Evolutionary conservation across 139 green algal genomes (phyloP), one percentile per base, ranked within the genome.

Genomic region (Tetraselmis chui): DNA sequence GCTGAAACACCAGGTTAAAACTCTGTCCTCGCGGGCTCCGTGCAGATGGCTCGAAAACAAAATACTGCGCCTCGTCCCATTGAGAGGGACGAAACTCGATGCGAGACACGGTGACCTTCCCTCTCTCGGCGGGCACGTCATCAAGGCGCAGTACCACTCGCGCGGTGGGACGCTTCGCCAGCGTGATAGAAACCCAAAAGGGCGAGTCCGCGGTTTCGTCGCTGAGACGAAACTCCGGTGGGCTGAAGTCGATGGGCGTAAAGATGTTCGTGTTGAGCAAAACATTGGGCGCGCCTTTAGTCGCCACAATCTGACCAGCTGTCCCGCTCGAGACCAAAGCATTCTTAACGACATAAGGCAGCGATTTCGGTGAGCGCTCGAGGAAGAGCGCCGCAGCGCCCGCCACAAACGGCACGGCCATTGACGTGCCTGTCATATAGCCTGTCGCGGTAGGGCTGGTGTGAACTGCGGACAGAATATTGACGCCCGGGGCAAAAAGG

Each of bases 341-440:
- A 59, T 80, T 30, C 11, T 26, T 59, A 30, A 86, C 84, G 78
- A 86, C 84, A 5, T 74, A 83, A 2, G 83, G 77, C 1, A 45
- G 81, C 22, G 87, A 84, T 30, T 45, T 29, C 2, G 87, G 87
- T 24, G 86, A 81, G 77, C n/a, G n/a, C 79, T 91, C 85, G 29
- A 94, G 59, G 87, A 94, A 95, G 23, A 89, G 83, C 1, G 92
- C 92, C 1, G 87, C 87, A 2, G 92, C 91, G 1, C 92, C 92
- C 1, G 86, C 86, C 0, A 93, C 92, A 59, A 92, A 88, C 0
- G 92, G 91, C 32, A 87, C 89, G 1, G 90, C 88, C 89, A 92
- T 92, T 75, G 85, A 91, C 0, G 88, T 92, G 29, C 88, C 92
- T 11, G 85, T 91, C 81, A 92, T 92, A 30, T 77, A 76, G 0